Evolutionary conservation across 306 rosid genomes (phyloP).

Genomic region (Cicer judaicum): DNA sequence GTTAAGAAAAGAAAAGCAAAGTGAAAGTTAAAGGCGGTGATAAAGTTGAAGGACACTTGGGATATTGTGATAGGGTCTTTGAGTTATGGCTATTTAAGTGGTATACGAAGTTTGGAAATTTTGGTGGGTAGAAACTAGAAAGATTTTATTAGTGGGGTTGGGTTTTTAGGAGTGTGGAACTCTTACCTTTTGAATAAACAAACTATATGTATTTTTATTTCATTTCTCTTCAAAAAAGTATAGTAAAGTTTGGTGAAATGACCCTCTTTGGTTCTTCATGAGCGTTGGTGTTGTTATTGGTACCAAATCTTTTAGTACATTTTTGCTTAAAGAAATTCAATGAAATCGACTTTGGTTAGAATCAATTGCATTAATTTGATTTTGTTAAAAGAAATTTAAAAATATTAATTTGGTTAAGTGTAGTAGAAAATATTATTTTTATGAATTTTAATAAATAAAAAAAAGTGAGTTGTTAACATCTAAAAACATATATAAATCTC

Average conservation of each 20-base stretch:
- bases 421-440: too few relatives aligned
- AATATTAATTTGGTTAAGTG: not conserved
- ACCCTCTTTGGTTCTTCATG: not conserved
- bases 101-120: constrained; percentile 37
- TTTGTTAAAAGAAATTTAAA: not conserved
- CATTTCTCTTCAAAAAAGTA: constrained; percentile 18
- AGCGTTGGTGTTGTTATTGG: constrained; percentile 18
- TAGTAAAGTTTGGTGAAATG: not conserved
- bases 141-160: constrained; percentile 37
- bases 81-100: constrained; percentile 35
- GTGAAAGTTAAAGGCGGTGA: constrained; percentile 33
- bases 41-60: constrained; percentile 50
- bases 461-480: accelerated
- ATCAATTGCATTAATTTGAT: not conserved
- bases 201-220: constrained; percentile 13
- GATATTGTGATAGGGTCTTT: constrained; percentile 22
- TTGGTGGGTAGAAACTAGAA: constrained; percentile 8
- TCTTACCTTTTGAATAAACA: constrained; percentile 9
- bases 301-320: not conserved
- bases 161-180: not conserved
- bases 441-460: too few relatives aligned
- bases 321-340: not conserved
- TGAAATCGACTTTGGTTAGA: not conserved
- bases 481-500: too few relatives aligned
- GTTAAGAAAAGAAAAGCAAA: constrained; percentile 51